phyloP scores from a whole-genome alignment of 768 basidiomycete genomes.

The Crepidotus variabilis region DNA sequence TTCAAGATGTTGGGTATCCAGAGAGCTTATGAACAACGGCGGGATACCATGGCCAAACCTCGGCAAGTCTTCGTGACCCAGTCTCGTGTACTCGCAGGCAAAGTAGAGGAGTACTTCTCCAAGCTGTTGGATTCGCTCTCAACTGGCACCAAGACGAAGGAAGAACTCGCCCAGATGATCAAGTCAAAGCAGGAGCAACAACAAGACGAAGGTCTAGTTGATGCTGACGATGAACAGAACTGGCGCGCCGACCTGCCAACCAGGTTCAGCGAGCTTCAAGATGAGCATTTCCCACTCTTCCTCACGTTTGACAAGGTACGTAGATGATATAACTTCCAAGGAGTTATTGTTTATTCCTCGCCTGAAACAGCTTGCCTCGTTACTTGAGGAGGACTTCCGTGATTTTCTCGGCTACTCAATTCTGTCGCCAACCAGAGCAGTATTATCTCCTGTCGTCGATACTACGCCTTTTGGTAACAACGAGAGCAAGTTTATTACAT shows the following conservation, averaged over 20 bases:
- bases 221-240: slow-evolving; percentile 41
- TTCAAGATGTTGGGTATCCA: slow-evolving; percentile 74
- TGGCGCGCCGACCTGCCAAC: slow-evolving; percentile 46
- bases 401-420: neutral
- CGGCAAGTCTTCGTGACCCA: slow-evolving; percentile 74
- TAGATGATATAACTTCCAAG: neutral
- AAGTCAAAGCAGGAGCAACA: slow-evolving; percentile 15
- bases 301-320: slow-evolving; percentile 57
- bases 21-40: slow-evolving; percentile 41
- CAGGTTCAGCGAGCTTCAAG: slow-evolving; percentile 47
- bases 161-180: slow-evolving; percentile 35
- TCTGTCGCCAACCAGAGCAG: neutral
- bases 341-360: neutral
- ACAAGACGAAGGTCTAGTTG: slow-evolving; percentile 27
- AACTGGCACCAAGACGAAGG: slow-evolving; percentile 31
- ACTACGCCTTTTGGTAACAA: neutral
- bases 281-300: slow-evolving; percentile 65
- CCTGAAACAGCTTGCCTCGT: slow-evolving; percentile 33
- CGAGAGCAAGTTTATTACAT: slow-evolving; percentile 34
- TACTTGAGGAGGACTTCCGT: slow-evolving; percentile 43
- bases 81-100: slow-evolving; percentile 59
- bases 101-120: slow-evolving; percentile 64
- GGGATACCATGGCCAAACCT: slow-evolving; percentile 37
- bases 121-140: slow-evolving; percentile 48
- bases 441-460: neutral